phyloP scores from a whole-genome alignment of 2,329 filamentous ascomycete species.

The Aureobasidium zeae region DNA sequence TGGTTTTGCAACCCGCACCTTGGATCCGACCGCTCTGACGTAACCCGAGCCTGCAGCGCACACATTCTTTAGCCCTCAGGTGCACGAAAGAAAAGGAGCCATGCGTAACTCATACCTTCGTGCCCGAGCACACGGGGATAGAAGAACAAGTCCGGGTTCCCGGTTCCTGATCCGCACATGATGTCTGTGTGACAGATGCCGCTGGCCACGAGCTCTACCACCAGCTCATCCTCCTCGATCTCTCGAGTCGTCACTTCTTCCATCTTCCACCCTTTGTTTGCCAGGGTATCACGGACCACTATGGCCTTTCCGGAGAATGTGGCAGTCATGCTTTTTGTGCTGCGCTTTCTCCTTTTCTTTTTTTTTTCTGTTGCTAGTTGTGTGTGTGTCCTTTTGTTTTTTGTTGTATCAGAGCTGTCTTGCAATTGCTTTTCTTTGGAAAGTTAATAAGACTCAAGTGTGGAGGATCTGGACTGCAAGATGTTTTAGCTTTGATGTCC shows the following conservation, averaged over 20 bases:
- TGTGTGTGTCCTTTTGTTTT: no score
- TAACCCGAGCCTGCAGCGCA: constrained; percentile 37
- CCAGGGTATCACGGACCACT: constrained; percentile 30
- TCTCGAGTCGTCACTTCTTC: constrained; percentile 30
- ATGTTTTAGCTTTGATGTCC: no score
- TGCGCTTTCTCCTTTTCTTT: constrained; percentile 1
- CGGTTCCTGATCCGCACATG: constrained; percentile 34
- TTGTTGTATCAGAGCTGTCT: no score
- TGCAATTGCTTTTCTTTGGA: no score
- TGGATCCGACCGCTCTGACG: constrained; percentile 37
- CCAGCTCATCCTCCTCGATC: constrained; percentile 39
- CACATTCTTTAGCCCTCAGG: not conserved
- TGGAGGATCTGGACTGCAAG: no score
- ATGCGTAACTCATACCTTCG: constrained; percentile 35
- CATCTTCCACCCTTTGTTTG: constrained; percentile 33
- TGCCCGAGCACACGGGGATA: constrained; percentile 46
- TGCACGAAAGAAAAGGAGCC: no score
- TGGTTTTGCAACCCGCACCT: constrained; percentile 33
- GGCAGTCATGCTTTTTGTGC: constrained; percentile 16
- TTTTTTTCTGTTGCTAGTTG: no score
- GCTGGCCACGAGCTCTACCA: constrained; percentile 44
- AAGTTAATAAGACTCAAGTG: no score
- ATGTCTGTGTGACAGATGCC: constrained; percentile 49
- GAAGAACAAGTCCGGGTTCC: constrained; percentile 29
- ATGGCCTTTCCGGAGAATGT: constrained; percentile 32